Base-by-base conservation (phyloP, 1,284 basidiomycete genomes). In the Sphagnurus paluster region DNA sequence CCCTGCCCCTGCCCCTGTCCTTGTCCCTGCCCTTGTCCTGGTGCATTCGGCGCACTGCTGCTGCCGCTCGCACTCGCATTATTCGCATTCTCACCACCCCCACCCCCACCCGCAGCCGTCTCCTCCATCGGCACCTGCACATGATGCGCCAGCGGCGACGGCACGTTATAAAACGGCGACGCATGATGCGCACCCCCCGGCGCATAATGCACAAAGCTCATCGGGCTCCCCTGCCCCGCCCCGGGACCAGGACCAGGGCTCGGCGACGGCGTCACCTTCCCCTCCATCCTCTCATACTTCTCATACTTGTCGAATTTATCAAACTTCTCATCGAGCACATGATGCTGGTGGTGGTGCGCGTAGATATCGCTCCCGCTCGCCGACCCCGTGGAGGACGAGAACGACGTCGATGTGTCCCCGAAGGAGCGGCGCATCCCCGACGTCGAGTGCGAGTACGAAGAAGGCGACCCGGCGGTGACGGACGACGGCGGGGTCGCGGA, bases 291-390 rank as follows among this genome's bases (percentile, higher is more conserved):
- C n/a, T n/a, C n/a, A n/a, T n/a, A n/a, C n/a, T n/a, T n/a, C n/a
- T n/a, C n/a, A n/a, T n/a, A n/a, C n/a, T n/a, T n/a, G n/a, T n/a
- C n/a, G n/a, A n/a, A n/a, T n/a, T n/a, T n/a, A n/a, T n/a, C n/a
- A n/a, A n/a, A n/a, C n/a, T 66, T 63, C 36, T 65, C 64, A 35
- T 64, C 66, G 20, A 67, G 51, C n/a, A 57, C 49, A 43, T 68
- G 58, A 19, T 68, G 68, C 29, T 69, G 66, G 20, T 71, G 63
- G 35, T 75, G 74, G 28, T 71, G 64, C 29, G 74, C 73, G 28
- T 82, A 84, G 38, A 72, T 67, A 20, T 83, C 82, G 58, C 71
- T 79, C 29, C 77, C 75, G 19, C 77, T 76, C 14, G 68, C 68
- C 26, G 80, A 79, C 5, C 72, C 72, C 28, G 79, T 67, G 29